Percentiles rank a stretch among this genome's conserved stretches.
These are phyloP conservation scores for Tolypocladium tropicale DNA, from an alignment of 2,329 filamentous ascomycete species.

Conservation along the genomic window DNA sequence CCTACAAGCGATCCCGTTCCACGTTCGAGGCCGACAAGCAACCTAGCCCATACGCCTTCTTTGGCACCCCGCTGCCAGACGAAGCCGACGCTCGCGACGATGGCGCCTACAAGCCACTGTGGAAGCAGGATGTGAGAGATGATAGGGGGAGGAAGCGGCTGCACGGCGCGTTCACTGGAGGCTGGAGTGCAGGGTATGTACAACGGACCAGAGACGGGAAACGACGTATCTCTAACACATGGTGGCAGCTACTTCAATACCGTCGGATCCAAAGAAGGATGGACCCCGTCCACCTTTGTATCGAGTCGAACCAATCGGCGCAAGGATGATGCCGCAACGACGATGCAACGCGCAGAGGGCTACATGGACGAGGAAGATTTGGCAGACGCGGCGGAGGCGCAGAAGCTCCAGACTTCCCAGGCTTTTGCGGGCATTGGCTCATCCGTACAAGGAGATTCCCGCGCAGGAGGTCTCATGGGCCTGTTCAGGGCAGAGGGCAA, in stretches of 20 bases:
- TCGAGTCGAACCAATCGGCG: conserved; percentile 75
- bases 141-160: conserved; percentile 82
- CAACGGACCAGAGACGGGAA: neutral
- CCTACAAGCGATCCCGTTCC: conserved; percentile 68
- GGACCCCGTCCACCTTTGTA: conserved; percentile 84
- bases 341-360: conserved; percentile 65
- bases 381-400: conserved; percentile 71
- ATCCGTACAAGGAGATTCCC: conserved; percentile 43
- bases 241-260: conserved; percentile 80
- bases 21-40: conserved; percentile 71
- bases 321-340: conserved; percentile 47
- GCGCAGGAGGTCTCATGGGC: conserved; percentile 51
- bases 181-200: conserved; percentile 86
- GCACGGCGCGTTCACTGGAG: conserved; percentile 93
- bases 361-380: conserved; percentile 98
- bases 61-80: conserved; percentile 76
- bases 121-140: conserved; percentile 96
- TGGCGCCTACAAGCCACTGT: conserved; percentile 86
- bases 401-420: conserved; percentile 60
- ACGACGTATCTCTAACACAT: neutral
- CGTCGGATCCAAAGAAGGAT: conserved; percentile 96
- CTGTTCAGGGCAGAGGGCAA: conserved; percentile 65
- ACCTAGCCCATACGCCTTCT: conserved; percentile 64
- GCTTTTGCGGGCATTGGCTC: conserved; percentile 69
- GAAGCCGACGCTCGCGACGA: conserved; percentile 75